Conservation (phyloP, 208 protist species). For the Acanthamoeba divionensis region DNA sequence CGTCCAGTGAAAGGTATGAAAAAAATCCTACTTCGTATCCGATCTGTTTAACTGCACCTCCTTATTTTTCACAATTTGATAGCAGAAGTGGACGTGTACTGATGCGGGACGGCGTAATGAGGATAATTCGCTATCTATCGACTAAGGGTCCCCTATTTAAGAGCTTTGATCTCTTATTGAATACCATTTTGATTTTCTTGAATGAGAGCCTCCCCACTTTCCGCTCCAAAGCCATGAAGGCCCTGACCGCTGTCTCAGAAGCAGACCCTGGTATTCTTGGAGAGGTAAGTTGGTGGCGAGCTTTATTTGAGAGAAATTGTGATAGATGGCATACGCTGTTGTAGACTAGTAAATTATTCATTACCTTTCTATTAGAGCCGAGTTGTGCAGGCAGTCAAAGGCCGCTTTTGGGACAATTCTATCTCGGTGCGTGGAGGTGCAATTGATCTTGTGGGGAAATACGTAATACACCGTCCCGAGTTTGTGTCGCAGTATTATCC, state of each 20-base stretch:
- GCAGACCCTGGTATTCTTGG: neutral
- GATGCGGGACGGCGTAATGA: conserved; percentile 15
- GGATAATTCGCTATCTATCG: conserved; percentile 21
- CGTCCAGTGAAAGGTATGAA: neutral
- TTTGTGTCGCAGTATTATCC: conserved; percentile 36
- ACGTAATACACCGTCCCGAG: conserved; percentile 33
- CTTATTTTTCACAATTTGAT: neutral
- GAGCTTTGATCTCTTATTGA: conserved; percentile 47
- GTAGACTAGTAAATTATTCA: too few species aligned
- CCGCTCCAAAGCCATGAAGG: conserved; percentile 39
- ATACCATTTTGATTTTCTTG: neutral
- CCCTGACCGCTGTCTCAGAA: neutral
- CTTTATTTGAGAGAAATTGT: too few species aligned
- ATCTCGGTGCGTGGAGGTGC: conserved; percentile 39
- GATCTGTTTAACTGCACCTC: neutral
- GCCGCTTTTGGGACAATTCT: conserved; percentile 16
- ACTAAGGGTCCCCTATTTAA: conserved; percentile 1
- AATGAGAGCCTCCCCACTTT: conserved; percentile 39
- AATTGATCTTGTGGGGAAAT: conserved; percentile 36
- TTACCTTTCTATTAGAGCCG: neutral
- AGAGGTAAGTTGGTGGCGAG: neutral
- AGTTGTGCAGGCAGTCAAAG: conserved; percentile 25
- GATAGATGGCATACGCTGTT: too few species aligned
- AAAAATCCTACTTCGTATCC: too few species aligned
- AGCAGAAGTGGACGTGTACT: neutral